phyloP scores from a whole-genome alignment of 1,139 yeast species.

The Yamadazyma epiphylla region DNA sequence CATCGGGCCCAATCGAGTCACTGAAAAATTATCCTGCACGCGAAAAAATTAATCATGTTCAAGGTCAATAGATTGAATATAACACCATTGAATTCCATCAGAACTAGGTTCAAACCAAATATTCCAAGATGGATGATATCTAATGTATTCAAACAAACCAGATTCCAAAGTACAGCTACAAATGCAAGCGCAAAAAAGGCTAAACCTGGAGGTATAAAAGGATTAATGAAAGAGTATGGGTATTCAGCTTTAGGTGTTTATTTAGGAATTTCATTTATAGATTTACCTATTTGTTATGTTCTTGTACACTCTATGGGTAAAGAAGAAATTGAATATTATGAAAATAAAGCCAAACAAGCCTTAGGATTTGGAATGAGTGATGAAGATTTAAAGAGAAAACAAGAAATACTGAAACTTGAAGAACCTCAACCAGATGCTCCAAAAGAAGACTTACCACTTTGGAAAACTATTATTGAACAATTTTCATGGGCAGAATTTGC shows the following conservation, averaged over 20 bases:
- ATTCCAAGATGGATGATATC: too few species aligned
- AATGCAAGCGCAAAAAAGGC: slow-evolving; percentile 16
- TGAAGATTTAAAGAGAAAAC: slow-evolving; percentile 34
- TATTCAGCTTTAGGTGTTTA: slow-evolving; percentile 88
- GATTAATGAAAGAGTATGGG: slow-evolving; percentile 81
- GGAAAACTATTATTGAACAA: slow-evolving; percentile 32
- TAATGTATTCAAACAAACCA: too few species aligned
- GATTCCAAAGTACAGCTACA: slow-evolving; percentile 18
- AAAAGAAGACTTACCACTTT: slow-evolving; percentile 6
- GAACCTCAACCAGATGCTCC: slow-evolving; percentile 18
- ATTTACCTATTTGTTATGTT: slow-evolving; percentile 77
- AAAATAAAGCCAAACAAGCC: slow-evolving; percentile 54
- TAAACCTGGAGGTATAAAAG: slow-evolving; percentile 56
- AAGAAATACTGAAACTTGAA: slow-evolving; percentile 28
- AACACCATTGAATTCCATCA: too few species aligned
- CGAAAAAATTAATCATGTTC: too few species aligned
- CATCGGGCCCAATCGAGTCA: too few species aligned
- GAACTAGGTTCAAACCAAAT: too few species aligned
- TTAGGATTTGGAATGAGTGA: slow-evolving; percentile 53
- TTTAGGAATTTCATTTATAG: slow-evolving; percentile 63
- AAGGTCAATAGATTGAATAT: too few species aligned
- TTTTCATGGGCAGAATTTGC: slow-evolving; percentile 67
- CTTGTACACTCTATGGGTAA: slow-evolving; percentile 85
- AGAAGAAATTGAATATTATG: slow-evolving; percentile 67
- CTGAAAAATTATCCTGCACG: too few species aligned